Base-by-base conservation (phyloP, 805 yeast species). In the Dipodascus geniculatus region DNA sequence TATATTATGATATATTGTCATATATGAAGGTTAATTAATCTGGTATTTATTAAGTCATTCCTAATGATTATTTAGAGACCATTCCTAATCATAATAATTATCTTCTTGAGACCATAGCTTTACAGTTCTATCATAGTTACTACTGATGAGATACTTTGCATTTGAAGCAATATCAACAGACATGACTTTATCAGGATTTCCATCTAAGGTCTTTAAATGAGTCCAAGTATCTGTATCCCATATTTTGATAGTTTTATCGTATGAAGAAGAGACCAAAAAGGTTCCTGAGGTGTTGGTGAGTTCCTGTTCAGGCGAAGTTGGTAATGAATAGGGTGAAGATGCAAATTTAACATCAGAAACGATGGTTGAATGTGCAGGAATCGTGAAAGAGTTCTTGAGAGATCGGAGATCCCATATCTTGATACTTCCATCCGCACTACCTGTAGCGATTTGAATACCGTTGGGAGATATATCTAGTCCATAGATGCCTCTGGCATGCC, bases 401-500 rank as follows among this genome's bases (percentile, higher is more conserved):
- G 71, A 72, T 48, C 99, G 73, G 38, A 91, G 52, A 69, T 91
- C 99, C 97, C 97, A 91, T 1, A 90, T 74, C 61, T 85, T 84
- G 8, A 88, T 75, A 1, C 80, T 69, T 28, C 88, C 81, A 68
- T 91, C 98, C 0, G 85, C 91, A 55, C 95, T 81, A 2, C 90
- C 97, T 0, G 91, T 82, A 2, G 89, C 89, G 2, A 88, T 61
- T 51, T 83, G 82, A 59, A 75, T 75, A 1, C 96, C 96, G 66
- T 86, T 83, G 1, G 77, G 74, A 2, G 90, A 73, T 85, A 95
- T 91, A 58, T 79, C 87, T 48, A 83, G 63, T 1, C 82, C 70
- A 65, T 86, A 80, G 0, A 91, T 78, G 0, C 87, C 88, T 55
- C 80, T 77, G 3, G 79, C 76, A 66, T 93, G 98, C 1, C 86